phyloP scores from a whole-genome alignment of 2,329 filamentous ascomycete species.

The Daldinia sp. region DNA sequence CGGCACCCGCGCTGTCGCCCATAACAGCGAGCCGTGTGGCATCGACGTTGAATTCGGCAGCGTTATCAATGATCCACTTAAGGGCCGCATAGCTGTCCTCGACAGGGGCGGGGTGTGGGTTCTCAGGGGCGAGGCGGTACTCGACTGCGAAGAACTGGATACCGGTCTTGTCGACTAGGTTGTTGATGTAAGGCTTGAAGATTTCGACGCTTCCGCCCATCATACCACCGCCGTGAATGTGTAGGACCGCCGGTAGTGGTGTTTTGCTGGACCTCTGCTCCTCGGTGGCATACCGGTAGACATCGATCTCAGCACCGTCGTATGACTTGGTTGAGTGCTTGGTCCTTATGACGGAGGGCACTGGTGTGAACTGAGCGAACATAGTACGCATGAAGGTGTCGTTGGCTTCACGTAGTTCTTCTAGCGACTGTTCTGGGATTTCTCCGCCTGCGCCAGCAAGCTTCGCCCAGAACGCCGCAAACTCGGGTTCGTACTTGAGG shows the following conservation, averaged over 20 bases:
- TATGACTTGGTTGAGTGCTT: slow-evolving; percentile 32
- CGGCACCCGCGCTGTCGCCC: slow-evolving; percentile 67
- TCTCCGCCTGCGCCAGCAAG: not conserved
- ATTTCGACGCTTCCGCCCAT: slow-evolving; percentile 50
- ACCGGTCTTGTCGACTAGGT: slow-evolving; percentile 47
- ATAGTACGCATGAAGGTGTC: slow-evolving; percentile 32
- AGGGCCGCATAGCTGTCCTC: slow-evolving; percentile 55
- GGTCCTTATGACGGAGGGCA: slow-evolving; percentile 35
- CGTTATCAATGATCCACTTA: slow-evolving; percentile 45
- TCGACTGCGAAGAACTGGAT: slow-evolving; percentile 56
- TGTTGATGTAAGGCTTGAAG: slow-evolving; percentile 45
- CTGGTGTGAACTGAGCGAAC: slow-evolving; percentile 25
- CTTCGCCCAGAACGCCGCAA: slow-evolving; percentile 5
- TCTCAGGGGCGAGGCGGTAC: slow-evolving; percentile 59
- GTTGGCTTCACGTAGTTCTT: slow-evolving; percentile 37
- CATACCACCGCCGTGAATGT: slow-evolving; percentile 59
- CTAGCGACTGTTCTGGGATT: not conserved
- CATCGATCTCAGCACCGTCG: slow-evolving; percentile 37
- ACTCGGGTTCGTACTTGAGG: slow-evolving; percentile 6
- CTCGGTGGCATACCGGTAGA: slow-evolving; percentile 38
- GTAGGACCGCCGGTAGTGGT: slow-evolving; percentile 49
- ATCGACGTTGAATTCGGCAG: slow-evolving; percentile 53
- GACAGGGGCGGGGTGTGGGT: slow-evolving; percentile 52
- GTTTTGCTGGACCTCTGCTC: slow-evolving; percentile 29
- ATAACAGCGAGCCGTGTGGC: slow-evolving; percentile 62